phyloP scores from a whole-genome alignment of 176 grass and related monocot species.

The Neostapfia colusana region DNA sequence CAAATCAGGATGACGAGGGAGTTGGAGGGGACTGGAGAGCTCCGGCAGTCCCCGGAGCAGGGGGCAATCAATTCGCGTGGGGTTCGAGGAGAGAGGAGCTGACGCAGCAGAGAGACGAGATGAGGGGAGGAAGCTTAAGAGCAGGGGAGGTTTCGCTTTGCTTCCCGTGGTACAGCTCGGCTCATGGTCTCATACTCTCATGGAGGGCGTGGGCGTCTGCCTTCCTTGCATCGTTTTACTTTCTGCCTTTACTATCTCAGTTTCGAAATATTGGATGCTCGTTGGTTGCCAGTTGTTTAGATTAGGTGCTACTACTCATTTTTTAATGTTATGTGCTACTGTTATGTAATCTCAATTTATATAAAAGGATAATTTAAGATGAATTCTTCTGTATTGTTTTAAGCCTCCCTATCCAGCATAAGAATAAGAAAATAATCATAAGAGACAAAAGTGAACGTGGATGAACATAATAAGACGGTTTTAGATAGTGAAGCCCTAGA shows the following conservation, averaged over 20 bases:
- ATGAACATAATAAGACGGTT: too few relatives aligned
- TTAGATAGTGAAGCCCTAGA: too few relatives aligned
- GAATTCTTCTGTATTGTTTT: too few relatives aligned
- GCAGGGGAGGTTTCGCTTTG: slow-evolving; percentile 30
- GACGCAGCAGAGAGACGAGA: background rate
- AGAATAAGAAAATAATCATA: too few relatives aligned
- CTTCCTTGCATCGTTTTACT: background rate
- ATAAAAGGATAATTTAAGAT: too few relatives aligned
- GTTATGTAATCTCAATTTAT: too few relatives aligned
- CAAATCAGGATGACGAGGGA: slow-evolving; percentile 23
- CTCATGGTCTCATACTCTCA: background rate
- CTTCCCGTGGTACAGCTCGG: slow-evolving; percentile 22
- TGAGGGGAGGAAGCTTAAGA: slow-evolving; percentile 2
- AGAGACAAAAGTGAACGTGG: too few relatives aligned
- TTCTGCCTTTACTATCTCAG: background rate
- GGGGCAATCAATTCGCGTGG: slow-evolving; percentile 15
- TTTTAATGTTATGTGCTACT: background rate
- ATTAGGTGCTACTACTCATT: background rate
- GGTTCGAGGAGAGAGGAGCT: slow-evolving; percentile 19
- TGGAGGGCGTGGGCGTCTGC: background rate
- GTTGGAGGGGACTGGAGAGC: background rate
- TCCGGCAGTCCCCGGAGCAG: background rate
- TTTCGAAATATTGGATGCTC: too few relatives aligned
- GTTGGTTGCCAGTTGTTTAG: background rate
- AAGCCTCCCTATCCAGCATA: too few relatives aligned